Evolutionary conservation across 2,329 filamentous ascomycete genomes (phyloP).

Genomic region (Nemania abortiva): DNA sequence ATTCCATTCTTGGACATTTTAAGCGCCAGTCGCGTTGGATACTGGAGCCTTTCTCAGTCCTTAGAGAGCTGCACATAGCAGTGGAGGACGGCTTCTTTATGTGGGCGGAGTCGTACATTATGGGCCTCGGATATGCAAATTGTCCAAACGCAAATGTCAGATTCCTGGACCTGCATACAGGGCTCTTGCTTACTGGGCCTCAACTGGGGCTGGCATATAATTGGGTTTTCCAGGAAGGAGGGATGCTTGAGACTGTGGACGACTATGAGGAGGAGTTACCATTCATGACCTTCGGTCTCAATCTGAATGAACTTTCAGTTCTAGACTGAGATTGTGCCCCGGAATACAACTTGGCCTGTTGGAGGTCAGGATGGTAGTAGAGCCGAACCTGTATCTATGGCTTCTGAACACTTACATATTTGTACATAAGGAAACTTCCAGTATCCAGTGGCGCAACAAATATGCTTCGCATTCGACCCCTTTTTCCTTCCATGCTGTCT

Average conservation of each 20-base stretch:
- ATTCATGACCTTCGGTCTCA: background rate
- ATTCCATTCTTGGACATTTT: background rate
- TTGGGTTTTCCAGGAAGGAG: background rate
- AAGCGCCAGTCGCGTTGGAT: background rate
- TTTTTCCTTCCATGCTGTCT: no score
- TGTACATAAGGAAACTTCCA: no score
- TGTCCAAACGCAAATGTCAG: background rate
- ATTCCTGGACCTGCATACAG: constrained; percentile 12
- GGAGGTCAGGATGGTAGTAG: no score
- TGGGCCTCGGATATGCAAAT: background rate
- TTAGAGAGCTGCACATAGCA: constrained; percentile 15
- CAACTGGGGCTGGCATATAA: background rate
- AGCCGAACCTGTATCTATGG: no score
- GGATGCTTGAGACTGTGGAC: constrained; percentile 4
- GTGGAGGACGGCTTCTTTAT: background rate
- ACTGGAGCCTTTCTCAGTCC: background rate
- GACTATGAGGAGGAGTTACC: background rate
- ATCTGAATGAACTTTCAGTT: no score
- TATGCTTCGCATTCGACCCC: no score
- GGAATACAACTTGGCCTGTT: no score
- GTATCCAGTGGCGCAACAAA: no score
- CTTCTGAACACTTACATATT: no score
- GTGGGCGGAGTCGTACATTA: background rate
- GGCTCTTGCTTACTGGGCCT: constrained; percentile 1
- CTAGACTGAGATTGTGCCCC: no score